These are phyloP conservation scores for Spergularia azorica DNA, from an alignment of 179 eudicot species.

Conservation along the genomic window DNA sequence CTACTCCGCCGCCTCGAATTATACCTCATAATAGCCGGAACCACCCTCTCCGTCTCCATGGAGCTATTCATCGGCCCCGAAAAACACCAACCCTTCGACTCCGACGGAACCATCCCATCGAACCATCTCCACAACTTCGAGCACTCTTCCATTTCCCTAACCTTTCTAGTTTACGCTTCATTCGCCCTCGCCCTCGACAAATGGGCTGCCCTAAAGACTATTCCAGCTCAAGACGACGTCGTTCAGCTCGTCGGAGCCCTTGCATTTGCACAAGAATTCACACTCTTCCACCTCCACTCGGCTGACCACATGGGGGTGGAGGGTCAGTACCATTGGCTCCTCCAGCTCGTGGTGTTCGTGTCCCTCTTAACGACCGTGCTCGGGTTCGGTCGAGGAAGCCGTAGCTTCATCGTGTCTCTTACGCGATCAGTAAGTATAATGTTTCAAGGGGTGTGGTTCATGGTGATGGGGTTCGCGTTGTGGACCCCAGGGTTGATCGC, in stretches of 20 bases:
- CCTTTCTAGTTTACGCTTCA: constrained; percentile 57
- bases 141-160: constrained; percentile 62
- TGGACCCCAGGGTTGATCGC: constrained; percentile 68
- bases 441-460: constrained; percentile 75
- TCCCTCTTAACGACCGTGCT: constrained; percentile 52
- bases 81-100: constrained; percentile 71
- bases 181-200: constrained; percentile 53
- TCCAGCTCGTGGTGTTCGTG: constrained; percentile 49
- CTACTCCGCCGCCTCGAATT: constrained; percentile 52
- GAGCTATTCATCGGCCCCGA: constrained; percentile 71
- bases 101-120: constrained; percentile 73
- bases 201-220: constrained; percentile 13
- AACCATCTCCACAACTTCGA: constrained; percentile 91
- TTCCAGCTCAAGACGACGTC: constrained; percentile 38
- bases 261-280: constrained; percentile 65
- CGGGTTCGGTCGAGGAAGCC: constrained; percentile 40
- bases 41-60: constrained; percentile 60
- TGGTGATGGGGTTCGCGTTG: constrained; percentile 72
- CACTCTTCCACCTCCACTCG: constrained; percentile 79
- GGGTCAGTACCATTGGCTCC: constrained; percentile 83
- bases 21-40: constrained; percentile 56
- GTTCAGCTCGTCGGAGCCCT: constrained; percentile 48
- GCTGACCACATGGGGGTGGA: constrained; percentile 85
- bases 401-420: constrained; percentile 46
- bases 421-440: constrained; percentile 59